Percentiles rank a stretch among this genome's conserved stretches.
Evolutionary conservation across 2,329 filamentous ascomycete species (phyloP).

Genomic region (Aspergillus sp.): DNA sequence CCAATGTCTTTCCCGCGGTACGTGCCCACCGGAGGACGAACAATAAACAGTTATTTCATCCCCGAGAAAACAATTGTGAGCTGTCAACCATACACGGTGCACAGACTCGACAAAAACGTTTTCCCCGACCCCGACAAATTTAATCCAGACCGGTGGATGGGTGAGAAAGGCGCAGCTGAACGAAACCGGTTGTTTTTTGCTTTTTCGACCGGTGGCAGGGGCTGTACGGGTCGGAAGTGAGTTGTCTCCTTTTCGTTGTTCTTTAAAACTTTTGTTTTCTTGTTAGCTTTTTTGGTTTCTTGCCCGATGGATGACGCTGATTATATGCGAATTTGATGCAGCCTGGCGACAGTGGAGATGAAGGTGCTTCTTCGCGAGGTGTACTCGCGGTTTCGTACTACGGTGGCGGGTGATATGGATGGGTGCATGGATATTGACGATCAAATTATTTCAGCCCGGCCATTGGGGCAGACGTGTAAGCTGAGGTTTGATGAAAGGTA

Average conservation of each 20-base stretch:
- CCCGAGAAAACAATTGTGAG: conserved; percentile 39
- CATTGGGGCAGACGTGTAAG: conserved; percentile 59
- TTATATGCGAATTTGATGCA: conserved; percentile 23
- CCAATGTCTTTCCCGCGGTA: conserved; percentile 53
- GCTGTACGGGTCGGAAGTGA: conserved; percentile 58
- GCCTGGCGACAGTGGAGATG: conserved; percentile 67
- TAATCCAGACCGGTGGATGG: conserved; percentile 34
- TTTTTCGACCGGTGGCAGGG: conserved; percentile 64
- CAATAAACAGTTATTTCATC: conserved; percentile 38
- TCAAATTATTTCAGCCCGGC: conserved; percentile 66
- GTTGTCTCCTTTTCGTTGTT: conserved; percentile 29
- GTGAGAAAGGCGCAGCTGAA: conserved; percentile 30
- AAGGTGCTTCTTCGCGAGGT: conserved; percentile 63
- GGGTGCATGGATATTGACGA: conserved; percentile 65
- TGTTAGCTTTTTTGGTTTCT: background rate
- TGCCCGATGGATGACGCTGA: background rate
- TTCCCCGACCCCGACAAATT: conserved; percentile 34
- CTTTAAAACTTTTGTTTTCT: background rate
- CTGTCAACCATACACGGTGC: conserved; percentile 40
- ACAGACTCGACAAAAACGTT: conserved; percentile 27
- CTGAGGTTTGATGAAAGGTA: conserved; percentile 34
- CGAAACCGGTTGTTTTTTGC: conserved; percentile 62
- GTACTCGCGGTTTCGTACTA: conserved; percentile 59
- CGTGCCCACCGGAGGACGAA: conserved; percentile 38
- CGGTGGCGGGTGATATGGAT: conserved; percentile 52